Evolutionary conservation across 768 basidiomycete genomes (phyloP).

Genomic region (Termitomyces sp.): DNA sequence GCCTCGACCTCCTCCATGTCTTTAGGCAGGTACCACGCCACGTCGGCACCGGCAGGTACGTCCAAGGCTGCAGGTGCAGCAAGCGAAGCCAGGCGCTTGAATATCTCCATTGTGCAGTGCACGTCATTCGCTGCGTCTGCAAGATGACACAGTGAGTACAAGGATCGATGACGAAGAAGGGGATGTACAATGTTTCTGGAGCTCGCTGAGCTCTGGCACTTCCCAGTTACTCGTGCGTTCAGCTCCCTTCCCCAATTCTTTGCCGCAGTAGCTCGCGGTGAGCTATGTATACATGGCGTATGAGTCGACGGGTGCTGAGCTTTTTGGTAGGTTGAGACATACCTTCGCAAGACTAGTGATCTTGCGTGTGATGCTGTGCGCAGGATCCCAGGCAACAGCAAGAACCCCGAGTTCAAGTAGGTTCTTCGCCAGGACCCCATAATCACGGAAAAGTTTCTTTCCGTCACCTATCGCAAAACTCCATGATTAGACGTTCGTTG

Average conservation of each 20-base stretch:
- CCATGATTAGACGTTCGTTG: not conserved
- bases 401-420: constrained; percentile 30
- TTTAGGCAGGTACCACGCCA: not conserved
- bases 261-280: constrained; percentile 25
- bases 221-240: constrained; percentile 32
- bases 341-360: constrained; percentile 29
- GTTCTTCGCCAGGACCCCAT: constrained; percentile 28
- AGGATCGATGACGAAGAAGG: not conserved
- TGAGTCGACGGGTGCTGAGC: not conserved
- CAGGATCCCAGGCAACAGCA: constrained; percentile 24
- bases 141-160: not conserved
- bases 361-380: constrained; percentile 16
- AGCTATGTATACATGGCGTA: constrained; percentile 17
- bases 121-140: constrained; percentile 36
- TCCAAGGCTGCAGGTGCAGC: constrained; percentile 9
- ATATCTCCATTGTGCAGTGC: constrained; percentile 26
- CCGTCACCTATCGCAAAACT: constrained; percentile 25
- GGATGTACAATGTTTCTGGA: constrained; percentile 22
- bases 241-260: constrained; percentile 22
- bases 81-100: constrained; percentile 20
- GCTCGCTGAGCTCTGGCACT: constrained; percentile 12
- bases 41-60: not conserved
- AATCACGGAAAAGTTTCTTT: constrained; percentile 31
- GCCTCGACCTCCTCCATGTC: not conserved
- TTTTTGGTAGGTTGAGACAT: not conserved